Conservation (phyloP, 768 basidiomycete genomes). For the Lactarius hatsudake region DNA sequence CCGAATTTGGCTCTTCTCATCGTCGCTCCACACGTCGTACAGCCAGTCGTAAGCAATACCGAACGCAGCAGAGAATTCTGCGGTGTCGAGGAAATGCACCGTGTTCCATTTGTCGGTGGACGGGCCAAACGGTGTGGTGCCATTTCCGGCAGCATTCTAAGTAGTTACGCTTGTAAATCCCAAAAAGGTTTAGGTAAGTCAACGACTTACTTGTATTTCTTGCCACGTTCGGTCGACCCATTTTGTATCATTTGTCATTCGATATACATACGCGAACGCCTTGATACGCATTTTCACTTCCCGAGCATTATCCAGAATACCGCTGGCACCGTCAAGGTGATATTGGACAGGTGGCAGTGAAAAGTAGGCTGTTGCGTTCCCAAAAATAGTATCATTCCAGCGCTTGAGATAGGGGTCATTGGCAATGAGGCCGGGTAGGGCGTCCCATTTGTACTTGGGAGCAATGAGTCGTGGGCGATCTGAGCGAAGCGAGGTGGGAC, state of each 20-base stretch:
- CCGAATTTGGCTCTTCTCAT: conserved; percentile 68
- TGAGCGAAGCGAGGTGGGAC: conserved; percentile 57
- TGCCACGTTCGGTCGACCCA: conserved; percentile 85
- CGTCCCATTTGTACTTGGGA: conserved; percentile 87
- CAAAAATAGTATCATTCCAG: conserved; percentile 92
- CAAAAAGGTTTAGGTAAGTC: conserved; percentile 1
- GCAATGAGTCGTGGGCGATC: conserved; percentile 92
- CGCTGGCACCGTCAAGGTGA: conserved; percentile 75
- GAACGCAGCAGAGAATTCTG: conserved; percentile 86
- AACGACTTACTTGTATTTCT: conserved; percentile 71
- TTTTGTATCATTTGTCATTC: conserved; percentile 86
- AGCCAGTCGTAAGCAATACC: conserved; percentile 97
- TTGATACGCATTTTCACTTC: conserved; percentile 90
- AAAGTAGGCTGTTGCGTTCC: conserved; percentile 79
- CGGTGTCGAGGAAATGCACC: conserved; percentile 86
- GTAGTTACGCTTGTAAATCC: neutral
- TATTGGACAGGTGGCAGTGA: conserved; percentile 64
- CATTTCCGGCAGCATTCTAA: conserved; percentile 75
- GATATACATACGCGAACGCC: conserved; percentile 86
- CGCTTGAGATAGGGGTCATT: conserved; percentile 79
- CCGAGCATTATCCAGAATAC: conserved; percentile 89
- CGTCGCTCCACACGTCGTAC: conserved; percentile 74
- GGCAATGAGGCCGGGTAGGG: conserved; percentile 71
- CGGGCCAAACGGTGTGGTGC: conserved; percentile 62
- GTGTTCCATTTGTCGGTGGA: conserved; percentile 76